Conservation (phyloP, 2,329 filamentous ascomycete genomes). For the Arachnopeziza araneosa region DNA sequence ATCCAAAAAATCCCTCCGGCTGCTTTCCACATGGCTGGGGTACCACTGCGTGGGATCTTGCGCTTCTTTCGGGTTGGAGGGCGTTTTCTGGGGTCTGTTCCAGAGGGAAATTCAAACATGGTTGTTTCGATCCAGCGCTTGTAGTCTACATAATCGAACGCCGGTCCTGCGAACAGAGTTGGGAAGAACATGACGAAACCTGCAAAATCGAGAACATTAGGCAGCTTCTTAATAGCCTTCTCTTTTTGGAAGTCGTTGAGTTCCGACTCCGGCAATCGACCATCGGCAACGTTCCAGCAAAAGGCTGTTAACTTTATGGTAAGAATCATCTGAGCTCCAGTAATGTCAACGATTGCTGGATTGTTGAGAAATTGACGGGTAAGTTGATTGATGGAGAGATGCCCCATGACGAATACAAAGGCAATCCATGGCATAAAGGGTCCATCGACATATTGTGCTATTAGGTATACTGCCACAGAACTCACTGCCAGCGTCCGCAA, state of each 20-base stretch:
- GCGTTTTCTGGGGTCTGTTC: conserved; percentile 77
- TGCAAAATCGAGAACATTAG: conserved; percentile 71
- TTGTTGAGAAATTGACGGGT: conserved; percentile 66
- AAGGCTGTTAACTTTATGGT: conserved; percentile 97
- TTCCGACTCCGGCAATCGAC: conserved; percentile 68
- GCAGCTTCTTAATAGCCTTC: conserved; percentile 69
- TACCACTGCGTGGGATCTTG: conserved; percentile 85
- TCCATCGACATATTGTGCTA: conserved; percentile 77
- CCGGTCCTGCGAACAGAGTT: conserved; percentile 78
- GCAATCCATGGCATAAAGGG: conserved; percentile 97
- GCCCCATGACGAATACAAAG: conserved; percentile 90
- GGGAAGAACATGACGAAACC: conserved; percentile 97
- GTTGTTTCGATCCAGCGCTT: conserved; percentile 85
- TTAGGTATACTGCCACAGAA: conserved; percentile 72
- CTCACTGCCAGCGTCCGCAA: conserved; percentile 74
- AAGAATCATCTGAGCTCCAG: conserved; percentile 94
- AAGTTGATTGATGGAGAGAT: conserved; percentile 90
- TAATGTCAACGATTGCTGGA: conserved; percentile 73
- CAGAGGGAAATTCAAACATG: conserved; percentile 84
- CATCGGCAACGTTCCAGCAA: conserved; percentile 97
- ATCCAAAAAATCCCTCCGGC: conserved; percentile 73
- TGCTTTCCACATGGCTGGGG: conserved; percentile 75
- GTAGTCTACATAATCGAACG: conserved; percentile 94
- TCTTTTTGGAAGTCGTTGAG: conserved; percentile 86
- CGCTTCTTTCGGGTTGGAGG: conserved; percentile 84